Evolutionary conservation across 2,329 filamentous ascomycete genomes (phyloP), one percentile per base, ranked within the genome.

Genomic region (Fusarium praegraminearum): DNA sequence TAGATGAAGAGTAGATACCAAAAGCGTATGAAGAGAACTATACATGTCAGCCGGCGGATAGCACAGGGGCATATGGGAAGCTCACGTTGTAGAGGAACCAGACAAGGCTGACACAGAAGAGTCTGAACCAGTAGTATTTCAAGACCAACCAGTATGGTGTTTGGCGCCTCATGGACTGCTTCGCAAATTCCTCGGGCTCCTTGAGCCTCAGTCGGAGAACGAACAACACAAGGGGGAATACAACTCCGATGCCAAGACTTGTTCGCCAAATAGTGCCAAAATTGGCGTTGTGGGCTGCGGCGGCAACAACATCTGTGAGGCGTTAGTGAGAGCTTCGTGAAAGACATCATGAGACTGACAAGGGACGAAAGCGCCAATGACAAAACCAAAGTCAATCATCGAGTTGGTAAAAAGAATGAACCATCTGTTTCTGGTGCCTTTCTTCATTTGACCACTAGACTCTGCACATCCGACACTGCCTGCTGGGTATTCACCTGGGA

Each of bases 321-420:
- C 9, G 35, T 62, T 18, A 55, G 58, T 10, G 3, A 16, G 2
- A 18, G 5, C 1, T 2, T n/a, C 0, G 1, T 6, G 1, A 7
- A 3, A 11, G 3, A 2, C 15, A 6, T 1, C 5, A 30, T 1
- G 7, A 8, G 3, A 73, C 79, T 65, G 41, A 81, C 80, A 87
- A 4, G 93, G 92, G 3, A 96, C 89, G 65, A 97, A 88, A 1
- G 92, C 90, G 11, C 93, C 90, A 57, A 95, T 84, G 3, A 97
- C 91, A 70, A 97, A 97, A 1, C 93, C 94, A 75, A 80, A 87
- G 76, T 97, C 93, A 64, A 97, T 97, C 84, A 94, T 92, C 26
- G 91, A 89, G 79, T 97, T 97, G 47, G 93, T 97, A 79, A 96
- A 97, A 69, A 97, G 84, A 73, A 95, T 93, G 76, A 94, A 98